Base-by-base conservation (phyloP, 345 rosid species). In the Dipteronia dyeriana region DNA sequence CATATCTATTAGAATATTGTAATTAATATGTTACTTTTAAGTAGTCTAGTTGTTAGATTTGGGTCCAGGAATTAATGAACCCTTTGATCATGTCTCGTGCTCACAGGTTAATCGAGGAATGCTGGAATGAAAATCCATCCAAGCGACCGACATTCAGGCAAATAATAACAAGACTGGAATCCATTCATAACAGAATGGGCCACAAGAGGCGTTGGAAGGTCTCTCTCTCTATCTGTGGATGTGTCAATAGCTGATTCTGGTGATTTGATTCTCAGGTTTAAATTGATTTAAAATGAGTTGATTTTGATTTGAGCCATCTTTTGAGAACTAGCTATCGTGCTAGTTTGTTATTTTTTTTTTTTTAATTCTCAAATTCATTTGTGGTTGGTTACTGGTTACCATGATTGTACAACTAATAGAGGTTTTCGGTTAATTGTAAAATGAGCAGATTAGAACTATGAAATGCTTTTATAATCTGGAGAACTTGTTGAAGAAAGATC, bases 181-280 rank as follows among this genome's bases (percentile, higher is more conserved):
- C 83, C 4, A 87, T 92, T 75, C 76, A 87, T 68, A 73, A 78
- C 79, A 82, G 81, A 22, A 79, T 91, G 69, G 81, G 80, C 73
- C 96, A 87, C 68, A 96, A 89, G 76, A 88, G 89, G 76, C 90
- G 77, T 38, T 93, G 99, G 97, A 93, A 92, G 99, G 99, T 91
- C 9, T 56, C 71, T 41, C 39, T 45, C 16, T 65, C 31, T 74
- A 19, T 49, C 65, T 66, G 45, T 17, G 38, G 22, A 5, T 49
- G 25, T 23, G 59, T 66, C 65, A 22, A 45, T n/a, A 12, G 25
- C 22, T 74, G 54, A 34, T 65, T 64, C 31, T 5, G 22, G 20
- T 51, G 70, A 29, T 74, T 29, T 57, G 66, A 34, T 12, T 59
- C 54, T 7, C 39, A 22, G 41, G 51, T 59, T 73, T 59, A 20